Evolutionary conservation across 495 filamentous ascomycete species (phyloP), one percentile per base, ranked within the genome.

Genomic region (Alectoria sarmentosa): DNA sequence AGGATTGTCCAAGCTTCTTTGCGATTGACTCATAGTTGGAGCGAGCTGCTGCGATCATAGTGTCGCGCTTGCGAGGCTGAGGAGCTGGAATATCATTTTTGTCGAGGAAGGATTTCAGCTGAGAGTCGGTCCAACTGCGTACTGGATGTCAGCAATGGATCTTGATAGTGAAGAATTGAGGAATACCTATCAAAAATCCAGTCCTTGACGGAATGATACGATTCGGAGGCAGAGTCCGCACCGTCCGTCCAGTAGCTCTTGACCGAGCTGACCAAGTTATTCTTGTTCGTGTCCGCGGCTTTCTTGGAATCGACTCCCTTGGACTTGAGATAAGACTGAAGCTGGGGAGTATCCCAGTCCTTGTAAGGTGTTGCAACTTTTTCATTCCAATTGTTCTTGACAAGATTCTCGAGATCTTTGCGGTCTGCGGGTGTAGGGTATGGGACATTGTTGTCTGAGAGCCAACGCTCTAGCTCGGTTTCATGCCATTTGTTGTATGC

Each of bases 401-500:
- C 88, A 19, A 91, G 76, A 67, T 85, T 88, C 74, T 94, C 89
- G 13, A 96, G 86, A 61, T 92, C 87, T 66, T 88, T 90, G 70
- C 91, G 89, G 72, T 94, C 90, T n/a, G 91, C 87, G 21, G 89
- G 86, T 8, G 83, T 85, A 34, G 91, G 88, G 70, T 92, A 91
- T 11, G 92, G 90, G 63, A 98, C 83, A 75, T 95, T 78, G 77
- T 98, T 85, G 70, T 98, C 94, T 32, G 89, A 90, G 64, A 98
- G 88, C 94, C 94, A 98, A 70, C 94, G 83, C 79, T 98, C 93
- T 15, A 98, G 84, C 80, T 98, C 94, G 10, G 90, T 96, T 78
- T 97, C 87, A 73, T 98, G 93, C 94, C 94, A 98, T 74, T 93
- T 97, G 79, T 97, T 96, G 83, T 98, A 98, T 9, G 87, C 94